A percentile compares a stretch with the other conserved stretches of the same genome.
Evolutionary conservation across 768 basidiomycete genomes (phyloP).

Genomic region (Lactarius akahatsu): DNA sequence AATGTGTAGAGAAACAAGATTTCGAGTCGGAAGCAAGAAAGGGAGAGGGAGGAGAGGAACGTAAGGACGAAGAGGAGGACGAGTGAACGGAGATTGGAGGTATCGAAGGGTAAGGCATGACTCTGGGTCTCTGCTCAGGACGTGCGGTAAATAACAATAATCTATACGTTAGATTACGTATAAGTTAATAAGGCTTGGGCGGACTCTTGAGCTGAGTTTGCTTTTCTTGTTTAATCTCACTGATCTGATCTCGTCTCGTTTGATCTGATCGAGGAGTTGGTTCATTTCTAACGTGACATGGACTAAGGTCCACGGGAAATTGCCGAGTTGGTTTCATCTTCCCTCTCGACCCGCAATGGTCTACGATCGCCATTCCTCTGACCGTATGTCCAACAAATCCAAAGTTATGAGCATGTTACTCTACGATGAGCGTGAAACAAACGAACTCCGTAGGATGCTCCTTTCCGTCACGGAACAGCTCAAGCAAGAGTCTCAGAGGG

Average conservation of each 20-base stretch:
- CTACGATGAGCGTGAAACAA: conserved; percentile 42
- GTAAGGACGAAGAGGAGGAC: conserved; percentile 14
- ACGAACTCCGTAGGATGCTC: conserved; percentile 41
- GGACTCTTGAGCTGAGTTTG: conserved; percentile 28
- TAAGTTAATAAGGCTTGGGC: conserved; percentile 1
- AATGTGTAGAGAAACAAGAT: not conserved
- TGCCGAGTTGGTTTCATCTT: conserved; percentile 14
- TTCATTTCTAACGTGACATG: not conserved
- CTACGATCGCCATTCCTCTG: conserved; percentile 19
- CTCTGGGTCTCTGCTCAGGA: not conserved
- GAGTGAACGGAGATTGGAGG: conserved; percentile 13
- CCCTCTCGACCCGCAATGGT: conserved; percentile 9
- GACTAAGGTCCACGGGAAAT: conserved; percentile 9
- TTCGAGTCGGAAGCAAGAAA: conserved; percentile 2
- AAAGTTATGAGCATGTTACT: conserved; percentile 35
- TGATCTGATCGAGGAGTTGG: conserved; percentile 3
- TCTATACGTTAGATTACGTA: not conserved
- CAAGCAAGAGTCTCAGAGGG: conserved; percentile 40
- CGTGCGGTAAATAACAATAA: conserved; percentile 4
- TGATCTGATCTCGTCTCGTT: not conserved
- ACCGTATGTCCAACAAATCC: conserved; percentile 25
- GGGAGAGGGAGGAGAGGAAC: conserved; percentile 6
- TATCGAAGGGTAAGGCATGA: conserved; percentile 22
- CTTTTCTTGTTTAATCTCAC: not conserved
- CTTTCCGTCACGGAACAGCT: conserved; percentile 41